phyloP scores from a whole-genome alignment of 2,329 filamentous ascomycete species.

The Didymella lethalis region DNA sequence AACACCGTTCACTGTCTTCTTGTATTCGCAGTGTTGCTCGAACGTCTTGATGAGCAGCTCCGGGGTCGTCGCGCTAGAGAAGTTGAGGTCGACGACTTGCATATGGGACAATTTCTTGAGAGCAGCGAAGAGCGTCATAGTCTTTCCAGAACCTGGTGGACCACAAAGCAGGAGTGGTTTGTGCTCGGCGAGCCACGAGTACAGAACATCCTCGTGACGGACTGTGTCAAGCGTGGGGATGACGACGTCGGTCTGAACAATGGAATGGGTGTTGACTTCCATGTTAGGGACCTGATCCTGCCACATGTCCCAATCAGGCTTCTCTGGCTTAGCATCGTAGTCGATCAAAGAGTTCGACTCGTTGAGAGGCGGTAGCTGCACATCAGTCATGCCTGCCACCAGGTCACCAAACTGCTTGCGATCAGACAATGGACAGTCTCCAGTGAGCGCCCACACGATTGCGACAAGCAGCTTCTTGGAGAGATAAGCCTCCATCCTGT shows the following conservation, averaged over 20 bases:
- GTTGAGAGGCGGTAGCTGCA: conserved; percentile 82
- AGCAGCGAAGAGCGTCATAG: conserved; percentile 98
- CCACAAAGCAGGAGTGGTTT: conserved; percentile 96
- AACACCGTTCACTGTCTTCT: conserved; percentile 96
- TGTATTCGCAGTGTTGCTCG: conserved; percentile 99
- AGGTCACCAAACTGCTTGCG: conserved; percentile 90
- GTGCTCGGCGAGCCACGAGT: conserved; percentile 98
- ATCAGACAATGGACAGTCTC: conserved; percentile 88
- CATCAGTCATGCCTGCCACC: conserved; percentile 80
- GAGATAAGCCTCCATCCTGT: conserved; percentile 87
- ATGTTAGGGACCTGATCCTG: conserved; percentile 92
- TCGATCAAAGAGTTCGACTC: conserved; percentile 89
- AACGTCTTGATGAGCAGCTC: conserved; percentile 99
- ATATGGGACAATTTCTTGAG: conserved; percentile 96
- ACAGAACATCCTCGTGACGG: conserved; percentile 97
- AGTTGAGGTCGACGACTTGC: conserved; percentile 99
- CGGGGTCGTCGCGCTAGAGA: conserved; percentile 97
- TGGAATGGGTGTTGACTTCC: conserved; percentile 97
- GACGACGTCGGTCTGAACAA: conserved; percentile 97
- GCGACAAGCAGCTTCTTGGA: conserved; percentile 94
- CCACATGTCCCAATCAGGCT: conserved; percentile 90
- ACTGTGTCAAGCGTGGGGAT: conserved; percentile 98
- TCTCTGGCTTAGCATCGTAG: conserved; percentile 87
- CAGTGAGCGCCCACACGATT: conserved; percentile 93
- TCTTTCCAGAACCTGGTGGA: conserved; percentile 98